Evolutionary conservation across 164 flowering plant species (phyloP).

Genomic region (Paratinospora sagittata): DNA sequence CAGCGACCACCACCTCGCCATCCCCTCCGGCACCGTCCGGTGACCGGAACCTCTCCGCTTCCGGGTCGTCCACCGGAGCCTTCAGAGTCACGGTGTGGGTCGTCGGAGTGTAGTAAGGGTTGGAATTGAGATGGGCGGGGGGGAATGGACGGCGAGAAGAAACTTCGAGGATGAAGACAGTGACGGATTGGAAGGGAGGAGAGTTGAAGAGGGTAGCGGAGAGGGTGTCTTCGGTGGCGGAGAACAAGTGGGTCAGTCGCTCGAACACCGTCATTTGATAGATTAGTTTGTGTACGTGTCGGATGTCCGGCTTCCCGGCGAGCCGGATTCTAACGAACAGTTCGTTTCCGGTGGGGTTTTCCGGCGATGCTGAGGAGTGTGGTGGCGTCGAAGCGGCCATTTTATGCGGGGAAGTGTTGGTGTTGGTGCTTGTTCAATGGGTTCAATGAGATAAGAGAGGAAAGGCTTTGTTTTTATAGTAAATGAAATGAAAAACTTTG

Average conservation of each 20-base stretch:
- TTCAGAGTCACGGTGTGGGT: conserved; percentile 27
- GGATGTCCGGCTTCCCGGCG: conserved; percentile 53
- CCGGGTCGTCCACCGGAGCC: conserved; percentile 44
- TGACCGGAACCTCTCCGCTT: conserved; percentile 32
- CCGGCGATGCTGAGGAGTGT: conserved; percentile 4
- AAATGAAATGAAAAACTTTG: no score
- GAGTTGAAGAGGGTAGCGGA: conserved; percentile 66
- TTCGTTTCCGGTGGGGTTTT: conserved; percentile 5
- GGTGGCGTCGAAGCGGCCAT: conserved; percentile 14
- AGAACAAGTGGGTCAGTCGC: conserved; percentile 57
- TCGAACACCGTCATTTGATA: conserved; percentile 92
- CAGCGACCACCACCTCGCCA: conserved; percentile 44
- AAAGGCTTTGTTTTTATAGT: no score
- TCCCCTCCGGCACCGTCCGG: not conserved
- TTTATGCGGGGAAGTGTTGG: not conserved
- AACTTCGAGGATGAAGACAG: conserved; percentile 69
- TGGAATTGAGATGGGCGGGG: conserved; percentile 4
- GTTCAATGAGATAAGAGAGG: no score
- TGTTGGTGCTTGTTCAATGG: no score
- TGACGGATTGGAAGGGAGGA: conserved; percentile 75
- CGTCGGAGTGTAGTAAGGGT: conserved; percentile 29
- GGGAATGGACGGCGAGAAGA: conserved; percentile 40
- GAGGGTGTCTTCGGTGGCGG: conserved; percentile 67
- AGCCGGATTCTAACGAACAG: conserved; percentile 51
- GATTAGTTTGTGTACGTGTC: conserved; percentile 67